A percentile compares a stretch with the other conserved stretches of the same genome.
Evolutionary conservation across 352 stramenopile genomes (phyloP).

Genomic region (Phytophthora podocarpi): DNA sequence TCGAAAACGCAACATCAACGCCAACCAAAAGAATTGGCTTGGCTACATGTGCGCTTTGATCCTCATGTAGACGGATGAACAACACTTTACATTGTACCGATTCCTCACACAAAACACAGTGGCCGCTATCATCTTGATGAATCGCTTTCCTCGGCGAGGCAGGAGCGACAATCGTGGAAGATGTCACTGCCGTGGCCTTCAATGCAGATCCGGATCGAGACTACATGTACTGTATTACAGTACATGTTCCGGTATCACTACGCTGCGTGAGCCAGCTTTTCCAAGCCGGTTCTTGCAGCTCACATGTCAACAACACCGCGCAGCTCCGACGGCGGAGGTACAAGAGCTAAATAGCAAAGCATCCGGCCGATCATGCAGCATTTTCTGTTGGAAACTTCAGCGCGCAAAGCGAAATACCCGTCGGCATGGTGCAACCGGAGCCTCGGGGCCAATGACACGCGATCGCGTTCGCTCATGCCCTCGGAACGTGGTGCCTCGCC

Average conservation of each 20-base stretch:
- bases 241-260: too few species aligned
- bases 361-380: background rate
- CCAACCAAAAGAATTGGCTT: too few species aligned
- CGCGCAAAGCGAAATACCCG: too few species aligned
- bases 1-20: too few species aligned
- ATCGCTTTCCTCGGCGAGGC: too few species aligned
- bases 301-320: background rate
- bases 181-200: background rate
- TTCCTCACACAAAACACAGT: background rate
- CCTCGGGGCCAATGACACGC: background rate
- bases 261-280: background rate
- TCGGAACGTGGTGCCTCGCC: slow-evolving; percentile 1
- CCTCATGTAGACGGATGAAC: too few species aligned
- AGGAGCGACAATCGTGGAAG: background rate
- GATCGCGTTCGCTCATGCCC: too few species aligned
- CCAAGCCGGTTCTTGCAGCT: background rate
- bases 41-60: too few species aligned
- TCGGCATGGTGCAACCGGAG: too few species aligned
- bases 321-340: background rate
- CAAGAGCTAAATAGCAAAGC: slow-evolving; percentile 1
- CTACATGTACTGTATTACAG: too few species aligned
- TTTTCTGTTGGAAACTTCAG: too few species aligned
- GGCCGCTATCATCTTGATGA: background rate
- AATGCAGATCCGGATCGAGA: background rate
- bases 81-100: too few species aligned